phyloP scores from a whole-genome alignment of 2,329 filamentous ascomycete genomes.

The Sporothrix humicola region DNA sequence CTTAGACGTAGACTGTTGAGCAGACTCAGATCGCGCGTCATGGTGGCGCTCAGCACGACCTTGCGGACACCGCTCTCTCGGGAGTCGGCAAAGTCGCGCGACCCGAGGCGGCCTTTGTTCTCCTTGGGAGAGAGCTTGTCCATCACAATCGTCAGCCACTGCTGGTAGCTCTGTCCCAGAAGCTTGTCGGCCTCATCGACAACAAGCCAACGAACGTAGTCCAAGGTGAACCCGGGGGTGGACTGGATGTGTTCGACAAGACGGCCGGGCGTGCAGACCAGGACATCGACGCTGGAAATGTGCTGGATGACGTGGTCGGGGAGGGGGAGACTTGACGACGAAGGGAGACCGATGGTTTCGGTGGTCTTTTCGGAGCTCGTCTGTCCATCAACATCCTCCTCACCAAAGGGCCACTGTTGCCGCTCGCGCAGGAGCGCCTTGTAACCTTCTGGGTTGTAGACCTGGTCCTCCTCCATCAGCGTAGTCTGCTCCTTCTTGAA shows the following conservation, averaged over 20 bases:
- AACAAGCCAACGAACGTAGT: constrained; percentile 82
- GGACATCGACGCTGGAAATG: constrained; percentile 78
- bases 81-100: constrained; percentile 60
- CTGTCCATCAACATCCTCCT: constrained; percentile 49
- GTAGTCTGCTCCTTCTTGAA: constrained; percentile 67
- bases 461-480: constrained; percentile 54
- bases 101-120: constrained; percentile 48
- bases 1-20: constrained; percentile 74
- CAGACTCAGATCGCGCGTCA: constrained; percentile 84
- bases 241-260: constrained; percentile 88
- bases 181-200: constrained; percentile 95
- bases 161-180: constrained; percentile 88
- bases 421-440: constrained; percentile 43
- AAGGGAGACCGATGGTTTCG: constrained; percentile 45
- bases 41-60: constrained; percentile 86
- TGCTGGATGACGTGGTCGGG: constrained; percentile 66
- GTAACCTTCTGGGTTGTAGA: constrained; percentile 70
- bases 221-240: constrained; percentile 80
- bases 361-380: not conserved
- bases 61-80: constrained; percentile 69
- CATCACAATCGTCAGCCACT: constrained; percentile 80
- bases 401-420: constrained; percentile 51
- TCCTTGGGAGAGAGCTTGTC: constrained; percentile 59
- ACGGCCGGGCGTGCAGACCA: constrained; percentile 90
- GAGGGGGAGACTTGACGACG: constrained; percentile 43